Percentiles rank a stretch among this genome's conserved stretches.
These are phyloP conservation scores for Corymbia calophylla DNA, from an alignment of 441 rosid genomes.

Conservation along the genomic window DNA sequence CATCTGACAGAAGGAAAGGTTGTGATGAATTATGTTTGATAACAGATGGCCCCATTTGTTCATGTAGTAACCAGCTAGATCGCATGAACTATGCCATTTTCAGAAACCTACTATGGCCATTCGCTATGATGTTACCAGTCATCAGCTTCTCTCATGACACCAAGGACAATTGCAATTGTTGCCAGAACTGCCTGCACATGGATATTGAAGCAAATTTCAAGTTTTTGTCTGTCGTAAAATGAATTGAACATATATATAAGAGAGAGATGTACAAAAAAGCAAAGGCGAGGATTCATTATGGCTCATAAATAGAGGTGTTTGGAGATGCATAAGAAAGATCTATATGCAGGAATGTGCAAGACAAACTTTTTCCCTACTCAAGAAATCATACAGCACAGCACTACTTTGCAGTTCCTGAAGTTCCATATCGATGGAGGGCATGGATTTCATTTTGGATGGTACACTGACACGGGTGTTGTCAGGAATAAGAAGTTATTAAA, in stretches of 20 bases:
- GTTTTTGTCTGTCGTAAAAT: not conserved
- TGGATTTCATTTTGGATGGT: not conserved
- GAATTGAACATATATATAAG: not conserved
- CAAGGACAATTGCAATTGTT: constrained; percentile 60
- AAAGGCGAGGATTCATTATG: not conserved
- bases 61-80: not conserved
- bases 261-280: not conserved
- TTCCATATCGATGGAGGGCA: not conserved
- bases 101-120: not conserved
- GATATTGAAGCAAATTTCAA: not conserved
- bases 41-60: not conserved
- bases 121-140: constrained; percentile 22
- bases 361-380: not conserved
- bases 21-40: not conserved
- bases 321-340: not conserved
- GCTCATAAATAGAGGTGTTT: not conserved
- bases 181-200: constrained; percentile 60
- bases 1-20: not conserved
- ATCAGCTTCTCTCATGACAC: constrained; percentile 53
- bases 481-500: not conserved
- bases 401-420: not conserved
- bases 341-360: not conserved
- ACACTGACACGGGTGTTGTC: not conserved
- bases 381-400: not conserved
- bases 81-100: not conserved